Base-by-base conservation (phyloP, 2,329 filamentous ascomycete genomes). In the Fusarium sp. region DNA sequence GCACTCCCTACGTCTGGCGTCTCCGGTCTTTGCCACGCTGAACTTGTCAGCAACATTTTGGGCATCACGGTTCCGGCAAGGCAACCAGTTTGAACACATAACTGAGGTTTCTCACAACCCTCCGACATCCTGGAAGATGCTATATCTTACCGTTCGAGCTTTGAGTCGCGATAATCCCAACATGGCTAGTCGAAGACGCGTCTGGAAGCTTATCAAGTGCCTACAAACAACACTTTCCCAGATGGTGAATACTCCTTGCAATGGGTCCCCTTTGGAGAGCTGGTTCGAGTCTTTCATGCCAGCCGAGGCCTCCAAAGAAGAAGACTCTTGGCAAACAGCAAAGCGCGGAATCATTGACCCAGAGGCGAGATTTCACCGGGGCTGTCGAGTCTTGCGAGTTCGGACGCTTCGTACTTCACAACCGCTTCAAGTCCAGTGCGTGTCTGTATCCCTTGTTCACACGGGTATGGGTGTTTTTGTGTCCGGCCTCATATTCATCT, bases 1-100 rank as follows among this genome's bases (percentile, higher is more conserved):
- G 1, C 64, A 30, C 4, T 75, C 70, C n/a, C 32, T 75, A 1
- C 66, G 73, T 4, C 70, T 70, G 4, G 59, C 72, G 1, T 76
- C 73, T 2, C 68, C 43, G 15, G 68, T 37, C 4, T 71, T 76
- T 17, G 70, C 67, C 2, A 66, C 15, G 1, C 22, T 73, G 27
- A 35, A 50, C 32, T 11, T 72, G 2, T 40, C 61, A 2, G 71
- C 73, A 11, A 54, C 35, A 8, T 76, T 76, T 25, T 75, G 71
- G 74, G 40, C 22, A 32, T 75, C 74, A 3, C 57, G 72, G 10
- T 74, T 76, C 10, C 27, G 50, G 11, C 11, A 43, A n/a, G 66
- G 35, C 1, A 25, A 50, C 15, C 71, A 76, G 12, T 72, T 72
- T 14, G 63, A 68, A 8, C 27, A 52, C 35, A 30, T 76, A 9